Percentiles rank a stretch among this genome's conserved stretches.
Evolutionary conservation across 2,329 filamentous ascomycete genomes (phyloP).

Genomic region (Emericellopsis atlantica): DNA sequence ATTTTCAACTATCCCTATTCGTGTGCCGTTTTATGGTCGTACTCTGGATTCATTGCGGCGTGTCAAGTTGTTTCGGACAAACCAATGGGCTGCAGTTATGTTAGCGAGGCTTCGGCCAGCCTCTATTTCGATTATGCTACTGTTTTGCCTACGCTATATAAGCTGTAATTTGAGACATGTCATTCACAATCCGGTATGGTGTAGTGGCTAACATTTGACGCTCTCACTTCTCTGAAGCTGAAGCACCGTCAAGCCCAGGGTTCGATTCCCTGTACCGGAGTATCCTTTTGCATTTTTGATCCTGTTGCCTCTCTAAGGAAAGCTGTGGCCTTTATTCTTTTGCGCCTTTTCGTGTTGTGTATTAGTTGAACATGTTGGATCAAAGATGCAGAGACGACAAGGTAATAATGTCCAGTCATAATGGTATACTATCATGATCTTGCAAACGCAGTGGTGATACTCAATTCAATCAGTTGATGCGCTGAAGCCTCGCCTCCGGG

Average conservation of each 20-base stretch:
- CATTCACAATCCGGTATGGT: constrained; percentile 13
- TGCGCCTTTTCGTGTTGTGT: not conserved
- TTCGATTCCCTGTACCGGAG: constrained; percentile 1
- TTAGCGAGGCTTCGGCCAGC: too few relatives aligned
- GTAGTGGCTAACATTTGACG: constrained; percentile 21
- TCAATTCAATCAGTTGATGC: not conserved
- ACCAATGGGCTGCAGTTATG: too few relatives aligned
- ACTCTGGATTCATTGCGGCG: too few relatives aligned
- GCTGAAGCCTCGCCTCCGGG: constrained; percentile 14
- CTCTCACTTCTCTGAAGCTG: constrained; percentile 8
- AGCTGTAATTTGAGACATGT: not conserved
- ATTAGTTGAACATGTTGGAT: not conserved
- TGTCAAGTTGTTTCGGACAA: too few relatives aligned
- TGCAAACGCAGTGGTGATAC: too few relatives aligned
- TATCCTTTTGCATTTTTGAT: not conserved
- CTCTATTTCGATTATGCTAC: too few relatives aligned
- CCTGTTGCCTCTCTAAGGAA: not conserved
- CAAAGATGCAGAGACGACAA: too few relatives aligned
- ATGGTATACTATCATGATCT: too few relatives aligned
- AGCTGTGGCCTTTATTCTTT: not conserved
- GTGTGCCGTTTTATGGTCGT: too few relatives aligned
- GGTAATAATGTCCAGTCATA: too few relatives aligned
- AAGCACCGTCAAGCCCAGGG: not conserved
- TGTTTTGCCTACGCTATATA: too few relatives aligned
- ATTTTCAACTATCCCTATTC: too few relatives aligned